These are phyloP conservation scores for Epichloe coenophiala DNA, from an alignment of 2,329 filamentous ascomycete genomes.

Conservation along the genomic window DNA sequence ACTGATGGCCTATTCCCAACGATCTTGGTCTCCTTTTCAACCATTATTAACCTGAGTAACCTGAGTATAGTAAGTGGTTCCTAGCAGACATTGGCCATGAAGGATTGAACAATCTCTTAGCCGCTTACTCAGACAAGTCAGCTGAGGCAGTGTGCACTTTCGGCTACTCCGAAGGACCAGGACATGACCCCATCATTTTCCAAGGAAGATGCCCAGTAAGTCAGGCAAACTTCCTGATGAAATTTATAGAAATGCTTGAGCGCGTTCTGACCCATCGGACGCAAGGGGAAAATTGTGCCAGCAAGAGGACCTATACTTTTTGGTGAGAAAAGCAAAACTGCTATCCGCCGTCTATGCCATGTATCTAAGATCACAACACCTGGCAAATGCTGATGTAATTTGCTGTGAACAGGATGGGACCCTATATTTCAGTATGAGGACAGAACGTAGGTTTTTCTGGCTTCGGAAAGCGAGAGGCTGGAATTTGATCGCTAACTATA, in stretches of 20 bases:
- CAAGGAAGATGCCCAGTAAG: slow-evolving; percentile 74
- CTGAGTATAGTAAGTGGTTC: slow-evolving; percentile 70
- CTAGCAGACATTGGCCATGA: slow-evolving; percentile 68
- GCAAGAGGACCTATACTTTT: slow-evolving; percentile 70
- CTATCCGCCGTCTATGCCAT: background rate
- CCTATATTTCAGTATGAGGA: slow-evolving; percentile 90
- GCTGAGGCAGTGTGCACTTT: slow-evolving; percentile 94
- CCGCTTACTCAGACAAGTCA: slow-evolving; percentile 78
- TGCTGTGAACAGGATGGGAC: slow-evolving; percentile 64
- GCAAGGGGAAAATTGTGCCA: slow-evolving; percentile 63
- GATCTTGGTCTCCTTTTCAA: slow-evolving; percentile 9
- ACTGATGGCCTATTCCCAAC: background rate
- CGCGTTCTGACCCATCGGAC: background rate
- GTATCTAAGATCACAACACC: background rate
- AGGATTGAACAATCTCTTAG: slow-evolving; percentile 80
- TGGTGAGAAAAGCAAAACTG: slow-evolving; percentile 39
- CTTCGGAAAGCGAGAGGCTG: background rate
- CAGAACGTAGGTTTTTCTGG: slow-evolving; percentile 47
- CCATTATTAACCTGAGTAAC: background rate
- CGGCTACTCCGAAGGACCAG: slow-evolving; percentile 77
- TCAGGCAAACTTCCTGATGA: slow-evolving; percentile 1
- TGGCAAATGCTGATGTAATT: background rate
- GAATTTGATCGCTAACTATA: background rate
- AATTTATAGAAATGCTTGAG: background rate
- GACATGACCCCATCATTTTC: slow-evolving; percentile 72